A percentile compares a stretch with the other conserved stretches of the same genome.
These are phyloP conservation scores for Glonium stellatum DNA, from an alignment of 495 filamentous ascomycete species.

Conservation along the genomic window DNA sequence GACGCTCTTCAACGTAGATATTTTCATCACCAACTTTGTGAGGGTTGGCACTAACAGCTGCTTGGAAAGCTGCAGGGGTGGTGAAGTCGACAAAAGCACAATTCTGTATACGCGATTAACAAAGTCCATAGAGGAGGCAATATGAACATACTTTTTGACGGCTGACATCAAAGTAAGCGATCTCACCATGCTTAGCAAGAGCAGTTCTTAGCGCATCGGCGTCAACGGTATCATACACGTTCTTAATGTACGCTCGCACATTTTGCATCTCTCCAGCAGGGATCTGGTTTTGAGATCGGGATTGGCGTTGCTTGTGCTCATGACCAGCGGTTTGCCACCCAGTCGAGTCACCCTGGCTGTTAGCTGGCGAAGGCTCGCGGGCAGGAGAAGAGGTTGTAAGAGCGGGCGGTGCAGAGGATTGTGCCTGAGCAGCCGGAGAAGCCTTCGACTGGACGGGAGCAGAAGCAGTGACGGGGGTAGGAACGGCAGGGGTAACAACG, in stretches of 20 bases:
- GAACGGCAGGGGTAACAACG: slow-evolving; percentile 36
- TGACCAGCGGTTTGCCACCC: slow-evolving; percentile 77
- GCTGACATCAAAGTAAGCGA: slow-evolving; percentile 83
- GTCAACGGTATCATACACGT: slow-evolving; percentile 78
- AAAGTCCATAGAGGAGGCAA: slow-evolving; percentile 1
- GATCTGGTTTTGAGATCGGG: slow-evolving; percentile 48
- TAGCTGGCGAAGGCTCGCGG: slow-evolving; percentile 39
- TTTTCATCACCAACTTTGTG: slow-evolving; percentile 74
- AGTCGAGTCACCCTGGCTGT: slow-evolving; percentile 42
- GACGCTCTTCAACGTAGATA: slow-evolving; percentile 82
- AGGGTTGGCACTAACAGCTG: slow-evolving; percentile 77
- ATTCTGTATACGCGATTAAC: slow-evolving; percentile 52
- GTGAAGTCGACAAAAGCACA: slow-evolving; percentile 94
- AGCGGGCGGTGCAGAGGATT: slow-evolving; percentile 16
- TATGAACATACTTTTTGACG: slow-evolving; percentile 69
- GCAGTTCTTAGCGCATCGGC: slow-evolving; percentile 57
- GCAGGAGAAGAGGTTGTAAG: slow-evolving; percentile 38
- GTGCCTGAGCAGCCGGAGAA: slow-evolving; percentile 13
- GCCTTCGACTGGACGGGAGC: slow-evolving; percentile 27
- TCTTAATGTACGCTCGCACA: slow-evolving; percentile 81
- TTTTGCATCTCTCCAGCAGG: slow-evolving; percentile 37
- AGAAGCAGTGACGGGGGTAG: slow-evolving; percentile 17
- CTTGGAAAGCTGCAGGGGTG: slow-evolving; percentile 66
- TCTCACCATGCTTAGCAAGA: slow-evolving; percentile 65
- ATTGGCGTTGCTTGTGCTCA: slow-evolving; percentile 73